Evolutionary conservation across 2,329 filamentous ascomycete species (phyloP).

Genomic region (Neofusicoccum laricinum): DNA sequence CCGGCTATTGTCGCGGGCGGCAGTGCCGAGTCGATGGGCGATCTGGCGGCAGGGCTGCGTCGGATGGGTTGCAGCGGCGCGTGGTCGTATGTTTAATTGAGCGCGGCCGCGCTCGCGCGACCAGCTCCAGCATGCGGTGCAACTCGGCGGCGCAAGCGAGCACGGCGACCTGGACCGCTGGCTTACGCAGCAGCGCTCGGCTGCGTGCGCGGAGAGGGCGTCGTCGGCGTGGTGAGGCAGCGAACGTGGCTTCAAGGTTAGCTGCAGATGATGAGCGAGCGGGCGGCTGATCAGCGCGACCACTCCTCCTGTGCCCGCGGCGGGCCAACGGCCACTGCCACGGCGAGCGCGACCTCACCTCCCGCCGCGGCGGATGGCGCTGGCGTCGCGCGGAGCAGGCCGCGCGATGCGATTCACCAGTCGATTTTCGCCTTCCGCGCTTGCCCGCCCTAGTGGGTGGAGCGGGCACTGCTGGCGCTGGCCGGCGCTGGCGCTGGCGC

Average conservation of each 20-base stretch:
- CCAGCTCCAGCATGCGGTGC: background rate
- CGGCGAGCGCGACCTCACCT: background rate
- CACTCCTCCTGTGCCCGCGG: conserved; percentile 9
- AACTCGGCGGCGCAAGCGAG: conserved; percentile 9
- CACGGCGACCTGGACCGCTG: conserved; percentile 9
- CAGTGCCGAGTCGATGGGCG: conserved; percentile 4
- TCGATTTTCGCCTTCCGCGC: conserved; percentile 27
- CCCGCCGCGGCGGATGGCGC: background rate
- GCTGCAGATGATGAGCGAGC: conserved; percentile 15
- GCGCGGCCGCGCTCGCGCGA: background rate
- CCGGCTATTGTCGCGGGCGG: conserved; percentile 2
- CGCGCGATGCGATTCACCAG: conserved; percentile 23
- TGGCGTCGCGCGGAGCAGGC: conserved; percentile 19
- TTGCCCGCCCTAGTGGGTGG: conserved; percentile 24
- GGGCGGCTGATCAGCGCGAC: conserved; percentile 13
- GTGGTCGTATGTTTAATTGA: conserved; percentile 11
- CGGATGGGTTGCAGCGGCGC: background rate
- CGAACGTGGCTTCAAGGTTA: conserved; percentile 17
- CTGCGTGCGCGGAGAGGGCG: conserved; percentile 3
- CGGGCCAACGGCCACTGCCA: conserved; percentile 10
- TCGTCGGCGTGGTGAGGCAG: background rate
- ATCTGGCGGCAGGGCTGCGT: conserved; percentile 10
- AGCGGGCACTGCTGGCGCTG: conserved; percentile 19
- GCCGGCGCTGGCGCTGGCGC: conserved; percentile 26
- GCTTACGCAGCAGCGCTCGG: conserved; percentile 6